Evolutionary conservation across 2,329 filamentous ascomycete genomes (phyloP).

Genomic region (Colletotrichum sp.): DNA sequence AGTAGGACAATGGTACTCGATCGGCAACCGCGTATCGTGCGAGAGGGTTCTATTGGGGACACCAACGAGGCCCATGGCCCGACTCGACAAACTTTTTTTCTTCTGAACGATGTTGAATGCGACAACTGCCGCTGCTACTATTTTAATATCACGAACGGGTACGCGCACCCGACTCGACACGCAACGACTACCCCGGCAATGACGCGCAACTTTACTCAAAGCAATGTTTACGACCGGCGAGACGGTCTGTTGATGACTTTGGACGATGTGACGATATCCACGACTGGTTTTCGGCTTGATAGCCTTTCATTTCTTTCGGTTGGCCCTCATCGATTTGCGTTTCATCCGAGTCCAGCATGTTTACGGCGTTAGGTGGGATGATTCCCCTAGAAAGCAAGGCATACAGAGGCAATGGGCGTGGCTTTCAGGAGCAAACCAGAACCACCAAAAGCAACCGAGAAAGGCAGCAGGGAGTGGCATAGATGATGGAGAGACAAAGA

Average conservation of each 20-base stretch:
- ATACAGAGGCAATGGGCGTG: neutral
- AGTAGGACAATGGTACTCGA: conserved; percentile 17
- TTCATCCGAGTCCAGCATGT: conserved; percentile 15
- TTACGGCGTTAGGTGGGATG: conserved; percentile 19
- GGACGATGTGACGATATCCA: conserved; percentile 23
- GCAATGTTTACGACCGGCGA: conserved; percentile 9
- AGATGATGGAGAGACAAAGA: conserved; percentile 6
- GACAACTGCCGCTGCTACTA: neutral
- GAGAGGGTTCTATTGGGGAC: neutral
- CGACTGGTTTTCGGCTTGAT: conserved; percentile 12
- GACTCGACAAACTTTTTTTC: neutral
- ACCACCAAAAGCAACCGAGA: conserved; percentile 9
- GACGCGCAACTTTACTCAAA: neutral
- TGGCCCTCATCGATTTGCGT: conserved; percentile 1
- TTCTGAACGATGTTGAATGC: neutral
- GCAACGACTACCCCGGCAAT: conserved; percentile 2
- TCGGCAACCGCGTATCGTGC: neutral
- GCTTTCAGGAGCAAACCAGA: conserved; percentile 11
- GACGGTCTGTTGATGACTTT: conserved; percentile 17
- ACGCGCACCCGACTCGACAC: neutral
- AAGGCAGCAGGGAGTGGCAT: conserved; percentile 3
- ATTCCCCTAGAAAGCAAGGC: conserved; percentile 8
- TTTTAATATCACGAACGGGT: neutral
- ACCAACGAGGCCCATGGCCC: neutral
- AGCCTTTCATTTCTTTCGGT: conserved; percentile 12